Evolutionary conservation across 768 basidiomycete species (phyloP), one percentile per base, ranked within the genome.

Genomic region (Hygrophorus pudorinus): DNA sequence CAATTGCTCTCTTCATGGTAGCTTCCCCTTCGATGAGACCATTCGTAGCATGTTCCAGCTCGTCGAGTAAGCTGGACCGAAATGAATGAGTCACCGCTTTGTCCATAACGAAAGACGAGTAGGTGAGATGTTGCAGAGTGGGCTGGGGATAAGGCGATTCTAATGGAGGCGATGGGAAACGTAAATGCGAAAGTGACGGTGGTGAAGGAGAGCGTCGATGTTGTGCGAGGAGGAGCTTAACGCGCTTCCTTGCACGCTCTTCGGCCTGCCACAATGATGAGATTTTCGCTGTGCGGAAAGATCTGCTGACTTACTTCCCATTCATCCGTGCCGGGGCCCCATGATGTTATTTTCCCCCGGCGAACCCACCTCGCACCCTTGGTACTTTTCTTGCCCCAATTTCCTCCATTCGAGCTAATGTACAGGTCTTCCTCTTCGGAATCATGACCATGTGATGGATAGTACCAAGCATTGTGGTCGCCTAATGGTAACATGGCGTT

Each of bases 101-200:
- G 58, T 91, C 88, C 72, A 90, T 73, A 11, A 92, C 86, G 53
- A 88, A 86, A 0, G 87, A 85, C 14, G 86, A 74, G 61, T 85
- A 90, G 49, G 73, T 81, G 47, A 79, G 70, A 55, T 90, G 86
- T 40, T 81, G 75, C 8, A 70, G 59, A 17, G 70, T 70, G 18
- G 85, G 85, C 16, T 76, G 67, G 17, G 80, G 76, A 55, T 89
- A 90, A 2, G 88, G 86, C 0, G 86, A 76, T 17, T 72, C 67
- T 20, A 86, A 71, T 7, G 89, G 86, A 4, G 89, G 88, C 0
- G 85, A 84, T 14, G 72, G 69, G 9, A 84, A 81, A 5, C 83
- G 79, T 30, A 92, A 64, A 62, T 92, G 87, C 17, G 87, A 76
- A 13, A 91, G 70, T 16, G 68, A 65, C 3, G 82, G 78, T 12